These are phyloP conservation scores for Kodamaea laetipori DNA, from an alignment of 805 yeast genomes.

Conservation along the genomic window DNA sequence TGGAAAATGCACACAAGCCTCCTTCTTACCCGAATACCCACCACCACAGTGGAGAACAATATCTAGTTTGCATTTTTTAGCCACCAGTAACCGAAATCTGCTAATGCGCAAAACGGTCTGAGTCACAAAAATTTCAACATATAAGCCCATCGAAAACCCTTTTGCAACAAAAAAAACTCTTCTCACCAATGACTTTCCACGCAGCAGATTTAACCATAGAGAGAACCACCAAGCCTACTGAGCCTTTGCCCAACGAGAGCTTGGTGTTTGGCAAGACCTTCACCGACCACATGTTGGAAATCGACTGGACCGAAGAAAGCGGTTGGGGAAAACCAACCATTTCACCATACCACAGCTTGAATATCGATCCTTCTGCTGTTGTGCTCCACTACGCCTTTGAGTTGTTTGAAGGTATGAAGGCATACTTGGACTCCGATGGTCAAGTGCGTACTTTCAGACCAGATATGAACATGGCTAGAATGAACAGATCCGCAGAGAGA, in stretches of 20 bases:
- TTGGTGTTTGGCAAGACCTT: slow-evolving; percentile 31
- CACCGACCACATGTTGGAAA: slow-evolving; percentile 33
- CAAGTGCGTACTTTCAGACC: slow-evolving; percentile 30
- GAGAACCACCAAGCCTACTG: slow-evolving; percentile 25
- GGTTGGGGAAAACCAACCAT: slow-evolving; percentile 33
- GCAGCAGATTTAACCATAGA: slow-evolving; percentile 25
- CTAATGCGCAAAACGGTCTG: background rate
- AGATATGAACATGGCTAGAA: slow-evolving; percentile 29
- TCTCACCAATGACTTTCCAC: slow-evolving; percentile 19
- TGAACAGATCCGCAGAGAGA: slow-evolving; percentile 29
- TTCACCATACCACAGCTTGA: slow-evolving; percentile 29
- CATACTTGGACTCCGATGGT: slow-evolving; percentile 26
- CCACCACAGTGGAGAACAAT: no score
- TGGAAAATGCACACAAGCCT: no score
- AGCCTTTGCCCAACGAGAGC: slow-evolving; percentile 26
- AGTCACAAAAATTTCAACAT: slow-evolving; percentile 10
- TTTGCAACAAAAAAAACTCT: background rate
- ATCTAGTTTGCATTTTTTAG: no score
- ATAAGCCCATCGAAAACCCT: slow-evolving; percentile 2
- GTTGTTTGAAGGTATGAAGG: slow-evolving; percentile 35
- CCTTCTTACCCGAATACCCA: no score
- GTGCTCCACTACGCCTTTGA: slow-evolving; percentile 34
- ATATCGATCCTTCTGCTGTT: slow-evolving; percentile 28
- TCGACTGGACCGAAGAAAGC: slow-evolving; percentile 29
- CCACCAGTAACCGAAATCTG: slow-evolving; percentile 8